These are phyloP conservation scores for Fraxinus paxiana DNA, from an alignment of 305 asterid species.

Conservation along the genomic window DNA sequence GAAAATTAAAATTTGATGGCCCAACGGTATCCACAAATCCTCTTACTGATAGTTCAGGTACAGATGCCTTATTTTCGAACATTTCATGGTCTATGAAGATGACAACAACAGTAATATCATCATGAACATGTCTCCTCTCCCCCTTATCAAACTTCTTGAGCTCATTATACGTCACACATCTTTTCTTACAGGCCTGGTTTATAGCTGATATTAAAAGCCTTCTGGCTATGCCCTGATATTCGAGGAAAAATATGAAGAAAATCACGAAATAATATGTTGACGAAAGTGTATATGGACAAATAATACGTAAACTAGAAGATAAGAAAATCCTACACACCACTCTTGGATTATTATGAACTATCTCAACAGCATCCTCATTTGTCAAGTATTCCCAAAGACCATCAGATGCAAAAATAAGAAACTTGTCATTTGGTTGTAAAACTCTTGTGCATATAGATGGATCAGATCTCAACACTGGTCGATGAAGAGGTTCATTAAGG, in stretches of 20 bases:
- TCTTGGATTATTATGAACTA: constrained; percentile 62
- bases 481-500: constrained; percentile 51
- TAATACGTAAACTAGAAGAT: neutral
- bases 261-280: neutral
- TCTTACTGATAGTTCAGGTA: constrained; percentile 47
- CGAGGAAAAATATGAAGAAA: neutral
- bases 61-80: constrained; percentile 30
- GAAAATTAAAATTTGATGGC: constrained; percentile 48
- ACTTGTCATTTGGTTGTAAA: constrained; percentile 51
- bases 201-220: constrained; percentile 58
- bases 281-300: neutral
- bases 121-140: constrained; percentile 60
- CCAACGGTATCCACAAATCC: constrained; percentile 52
- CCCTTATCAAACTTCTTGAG: constrained; percentile 50
- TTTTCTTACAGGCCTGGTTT: constrained; percentile 44
- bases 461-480: constrained; percentile 68
- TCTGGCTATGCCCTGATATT: constrained; percentile 73
- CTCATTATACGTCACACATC: constrained; percentile 39
- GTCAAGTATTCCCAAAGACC: constrained; percentile 83
- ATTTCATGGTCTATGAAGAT: constrained; percentile 56
- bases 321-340: constrained; percentile 33
- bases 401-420: constrained; percentile 73
- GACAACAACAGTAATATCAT: constrained; percentile 73
- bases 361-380: constrained; percentile 74
- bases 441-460: constrained; percentile 49